Evolutionary conservation across 192 early-diverging fungal genomes (phyloP).

Genomic region (Haplosporangium gracile): DNA sequence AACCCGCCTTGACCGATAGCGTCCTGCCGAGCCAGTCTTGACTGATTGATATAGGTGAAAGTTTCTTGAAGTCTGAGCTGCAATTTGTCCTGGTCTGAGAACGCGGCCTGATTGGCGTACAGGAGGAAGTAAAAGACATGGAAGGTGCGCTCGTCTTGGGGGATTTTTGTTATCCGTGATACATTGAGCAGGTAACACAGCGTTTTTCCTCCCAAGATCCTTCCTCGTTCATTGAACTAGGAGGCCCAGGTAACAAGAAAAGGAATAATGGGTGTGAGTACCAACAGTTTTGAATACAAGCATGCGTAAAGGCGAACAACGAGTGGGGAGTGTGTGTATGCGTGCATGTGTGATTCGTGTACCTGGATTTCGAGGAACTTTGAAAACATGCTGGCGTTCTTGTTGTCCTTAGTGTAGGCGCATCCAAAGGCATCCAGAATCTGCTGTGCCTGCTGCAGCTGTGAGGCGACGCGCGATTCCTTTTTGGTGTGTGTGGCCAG

Average conservation of each 20-base stretch:
- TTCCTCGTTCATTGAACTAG: conserved; percentile 83
- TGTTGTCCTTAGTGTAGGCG: conserved; percentile 72
- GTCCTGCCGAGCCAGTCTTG: conserved; percentile 52
- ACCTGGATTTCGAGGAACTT: conserved; percentile 90
- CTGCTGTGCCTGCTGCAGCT: conserved; percentile 74
- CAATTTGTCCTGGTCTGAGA: conserved; percentile 73
- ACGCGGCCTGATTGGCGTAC: conserved; percentile 64
- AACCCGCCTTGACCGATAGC: conserved; percentile 5
- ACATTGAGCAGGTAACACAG: conserved; percentile 79
- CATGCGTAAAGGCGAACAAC: background rate
- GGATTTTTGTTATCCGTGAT: conserved; percentile 68
- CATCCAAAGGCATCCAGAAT: conserved; percentile 88
- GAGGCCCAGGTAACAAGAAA: background rate
- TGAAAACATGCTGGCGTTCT: conserved; percentile 79
- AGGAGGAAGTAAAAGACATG: conserved; percentile 90
- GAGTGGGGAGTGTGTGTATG: background rate
- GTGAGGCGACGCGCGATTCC: conserved; percentile 79
- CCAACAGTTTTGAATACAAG: no score
- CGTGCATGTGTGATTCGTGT: background rate
- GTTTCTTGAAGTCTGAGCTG: conserved; percentile 71
- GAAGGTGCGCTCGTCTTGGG: conserved; percentile 73
- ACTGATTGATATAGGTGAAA: conserved; percentile 65
- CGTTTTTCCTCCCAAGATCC: conserved; percentile 85
- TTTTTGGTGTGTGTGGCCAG: conserved; percentile 82
- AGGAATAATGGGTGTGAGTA: background rate